Percentiles rank a stretch among this genome's conserved stretches.
Conservation (phyloP, 495 filamentous ascomycete species). For the Trichoderma parareesei region DNA sequence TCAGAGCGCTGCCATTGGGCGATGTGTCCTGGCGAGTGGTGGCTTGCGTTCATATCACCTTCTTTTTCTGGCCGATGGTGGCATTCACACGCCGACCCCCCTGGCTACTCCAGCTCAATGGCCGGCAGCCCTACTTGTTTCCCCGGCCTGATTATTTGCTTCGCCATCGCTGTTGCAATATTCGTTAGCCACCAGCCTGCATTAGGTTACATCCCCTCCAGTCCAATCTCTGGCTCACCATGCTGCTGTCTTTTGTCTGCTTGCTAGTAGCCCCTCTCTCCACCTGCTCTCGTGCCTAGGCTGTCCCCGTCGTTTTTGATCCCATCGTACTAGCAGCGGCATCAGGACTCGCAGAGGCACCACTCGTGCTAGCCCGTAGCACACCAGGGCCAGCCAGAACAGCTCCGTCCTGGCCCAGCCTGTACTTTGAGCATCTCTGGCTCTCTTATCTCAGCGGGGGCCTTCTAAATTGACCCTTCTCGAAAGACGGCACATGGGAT, state of each 20-base stretch:
- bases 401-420: background rate
- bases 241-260: background rate
- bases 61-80: slow-evolving; percentile 7
- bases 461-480: slow-evolving; percentile 6
- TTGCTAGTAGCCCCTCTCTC: background rate
- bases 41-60: slow-evolving; percentile 8
- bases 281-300: slow-evolving; percentile 9
- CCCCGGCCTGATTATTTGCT: slow-evolving; percentile 9
- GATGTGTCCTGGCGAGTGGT: background rate
- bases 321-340: background rate
- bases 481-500: slow-evolving; percentile 8
- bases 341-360: background rate
- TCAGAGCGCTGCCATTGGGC: slow-evolving; percentile 4
- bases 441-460: slow-evolving; percentile 7
- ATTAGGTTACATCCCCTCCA: slow-evolving; percentile 8
- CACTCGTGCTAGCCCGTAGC: background rate
- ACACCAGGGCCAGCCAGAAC: background rate
- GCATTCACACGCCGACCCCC: slow-evolving; percentile 10
- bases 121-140: slow-evolving; percentile 9
- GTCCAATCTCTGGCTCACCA: background rate
- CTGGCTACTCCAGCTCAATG: slow-evolving; percentile 9
- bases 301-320: slow-evolving; percentile 2
- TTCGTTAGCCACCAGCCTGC: slow-evolving; percentile 9
- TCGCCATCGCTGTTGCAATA: slow-evolving; percentile 9
- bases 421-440: background rate